Base-by-base conservation (phyloP, 2,329 filamentous ascomycete species). In the Curvularia sp. region DNA sequence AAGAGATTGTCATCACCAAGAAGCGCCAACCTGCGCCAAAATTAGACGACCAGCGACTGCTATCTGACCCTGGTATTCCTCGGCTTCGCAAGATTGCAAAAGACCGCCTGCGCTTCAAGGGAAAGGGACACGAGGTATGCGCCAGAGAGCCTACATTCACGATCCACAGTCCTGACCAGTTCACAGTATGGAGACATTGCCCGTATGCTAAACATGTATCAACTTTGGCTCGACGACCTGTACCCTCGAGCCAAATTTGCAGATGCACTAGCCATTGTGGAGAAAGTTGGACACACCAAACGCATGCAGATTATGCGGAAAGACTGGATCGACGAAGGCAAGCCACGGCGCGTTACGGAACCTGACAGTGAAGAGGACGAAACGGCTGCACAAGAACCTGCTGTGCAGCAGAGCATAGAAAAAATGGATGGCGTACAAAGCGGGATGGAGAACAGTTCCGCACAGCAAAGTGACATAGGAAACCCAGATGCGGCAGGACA, bases 171-270 rank as follows among this genome's bases (percentile, higher is more conserved):
- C n/a, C 58, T 74, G 26, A 76, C 47, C 7, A 9, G 38, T 24
- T 44, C 50, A 1, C 53, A 94, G 88, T 98, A 95, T 77, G 89
- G 90, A 18, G 95, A 99, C 73, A 87, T 93, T 10, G 86, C 89
- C 0, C 87, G 88, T 15, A 84, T 99, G 24, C 83, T 99, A 48
- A 92, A 91, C 24, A 91, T 96, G 74, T 99, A 98, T 74, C 95
- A 98, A 75, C 79, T 97, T 55, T 99, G 95, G 95, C 89, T 99
- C 1, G 94, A 99, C 77, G 93, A 97, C 72, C 83, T 99, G 12
- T 99, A 93, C 72, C 95, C 95, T 12, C 93, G 96, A 72, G 95
- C 94, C 5, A 94, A 93, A 71, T 99, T 99, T 71, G 85, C 91
- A 48, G 95, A 99, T 71, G 95, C 91, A 2, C 81, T 98, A 6